Conservation (phyloP, 2,329 filamentous ascomycete genomes). For the Botrytis tulipae region DNA sequence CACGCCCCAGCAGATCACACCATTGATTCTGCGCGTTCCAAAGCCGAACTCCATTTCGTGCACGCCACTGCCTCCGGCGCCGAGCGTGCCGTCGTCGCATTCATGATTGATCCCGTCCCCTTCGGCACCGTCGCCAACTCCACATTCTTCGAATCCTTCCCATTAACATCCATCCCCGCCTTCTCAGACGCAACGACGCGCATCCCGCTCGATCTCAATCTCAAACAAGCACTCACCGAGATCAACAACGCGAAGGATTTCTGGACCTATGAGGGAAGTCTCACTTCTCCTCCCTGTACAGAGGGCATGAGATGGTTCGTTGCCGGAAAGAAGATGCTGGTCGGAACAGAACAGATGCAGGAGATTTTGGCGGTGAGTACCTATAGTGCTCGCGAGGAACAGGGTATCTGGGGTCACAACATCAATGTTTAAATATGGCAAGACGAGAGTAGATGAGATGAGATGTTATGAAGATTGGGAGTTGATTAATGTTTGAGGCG, state of each 20-base stretch:
- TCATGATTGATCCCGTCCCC: constrained; percentile 45
- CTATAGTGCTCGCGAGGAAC: not conserved
- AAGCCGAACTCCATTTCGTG: constrained; percentile 50
- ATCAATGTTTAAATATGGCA: not conserved
- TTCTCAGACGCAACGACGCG: not conserved
- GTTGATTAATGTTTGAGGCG: not conserved
- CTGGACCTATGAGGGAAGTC: constrained; percentile 49
- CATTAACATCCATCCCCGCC: not conserved
- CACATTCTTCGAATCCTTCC: not conserved
- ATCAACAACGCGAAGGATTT: constrained; percentile 45
- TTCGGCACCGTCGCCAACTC: constrained; percentile 1
- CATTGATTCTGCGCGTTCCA: constrained; percentile 44
- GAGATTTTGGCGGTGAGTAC: not conserved
- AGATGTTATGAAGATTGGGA: not conserved
- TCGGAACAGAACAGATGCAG: constrained; percentile 42
- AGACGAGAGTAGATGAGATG: no score
- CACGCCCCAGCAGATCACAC: constrained; percentile 51
- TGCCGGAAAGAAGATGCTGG: constrained; percentile 43
- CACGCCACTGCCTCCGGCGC: constrained; percentile 45
- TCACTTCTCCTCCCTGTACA: constrained; percentile 48
- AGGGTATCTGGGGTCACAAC: constrained; percentile 6
- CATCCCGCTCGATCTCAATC: not conserved
- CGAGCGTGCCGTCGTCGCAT: constrained; percentile 46
- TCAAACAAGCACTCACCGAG: constrained; percentile 38
- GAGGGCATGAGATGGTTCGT: constrained; percentile 49